Evolutionary conservation across 306 rosid genomes (phyloP), one percentile per base, ranked within the genome.

Genomic region (Cucumis melo): DNA sequence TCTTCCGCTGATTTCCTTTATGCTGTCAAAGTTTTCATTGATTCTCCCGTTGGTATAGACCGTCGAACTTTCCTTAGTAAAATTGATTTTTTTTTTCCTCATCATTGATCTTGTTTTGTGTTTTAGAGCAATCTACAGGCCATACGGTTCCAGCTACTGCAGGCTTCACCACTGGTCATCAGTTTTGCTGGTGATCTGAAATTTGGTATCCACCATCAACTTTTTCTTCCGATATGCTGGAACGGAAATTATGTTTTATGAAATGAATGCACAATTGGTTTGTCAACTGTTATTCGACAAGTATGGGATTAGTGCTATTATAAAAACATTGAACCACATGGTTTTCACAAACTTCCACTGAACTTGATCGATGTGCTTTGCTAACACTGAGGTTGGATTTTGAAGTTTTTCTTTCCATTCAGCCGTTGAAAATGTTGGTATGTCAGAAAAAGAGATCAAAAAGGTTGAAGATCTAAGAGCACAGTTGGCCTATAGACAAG

Each of bases 1-100:
- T 79, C 91, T 87, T 75, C 98, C 98, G 1, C 81, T 93, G 79
- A 83, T 93, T 85, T 90, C 97, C 2, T 78, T 89, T 39, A 88
- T 93, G 93, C 87, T 93, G 77, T 91, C 98, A 50, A 90, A 93
- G 79, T 93, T 93, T 84, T 85, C 97, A 19, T 83, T 93, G 92
- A 93, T 93, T 80, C 83, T 81, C 29, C 97, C 98, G 29, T 85
- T 93, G 96, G 98, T 93, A 93, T 41, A 89, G 64, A 21, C 66
- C 29, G 15, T 77, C 56, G 1, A 60, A 44, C 74, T 74, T n/a
- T 79, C 70, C 83, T 78, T 17, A 55, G 38, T 74, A 46, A 53
- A 62, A 51, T 20, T 74, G 57, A 32, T 59, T 63, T 19, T 44
- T 19, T 44, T 32, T 60, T 7, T 15, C 19, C 7, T 54, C 50